A percentile compares a stretch with the other conserved stretches of the same genome.
phyloP scores from a whole-genome alignment of 129 eudicot species.

The Smallanthus sonchifolius region DNA sequence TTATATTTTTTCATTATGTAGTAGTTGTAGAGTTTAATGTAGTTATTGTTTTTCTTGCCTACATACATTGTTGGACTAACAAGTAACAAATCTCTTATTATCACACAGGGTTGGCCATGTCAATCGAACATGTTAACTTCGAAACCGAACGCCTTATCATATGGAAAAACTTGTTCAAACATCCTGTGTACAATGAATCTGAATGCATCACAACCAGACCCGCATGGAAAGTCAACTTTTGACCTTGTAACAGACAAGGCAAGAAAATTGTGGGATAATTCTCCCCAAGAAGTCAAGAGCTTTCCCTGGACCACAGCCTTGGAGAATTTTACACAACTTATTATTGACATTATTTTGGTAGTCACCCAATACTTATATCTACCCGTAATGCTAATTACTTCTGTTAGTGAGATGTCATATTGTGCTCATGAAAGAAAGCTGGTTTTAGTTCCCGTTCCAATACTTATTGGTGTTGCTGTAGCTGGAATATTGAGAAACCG shows the following conservation, averaged over 20 bases:
- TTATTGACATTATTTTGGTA: conserved; percentile 54
- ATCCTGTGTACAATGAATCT: conserved; percentile 47
- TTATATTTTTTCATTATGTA: not conserved
- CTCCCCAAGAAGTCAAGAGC: conserved; percentile 68
- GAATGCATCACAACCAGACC: conserved; percentile 62
- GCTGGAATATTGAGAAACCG: conserved; percentile 59
- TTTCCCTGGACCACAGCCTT: conserved; percentile 75
- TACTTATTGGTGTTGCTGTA: conserved; percentile 60
- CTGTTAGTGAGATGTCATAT: conserved; percentile 82
- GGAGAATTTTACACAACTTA: conserved; percentile 69
- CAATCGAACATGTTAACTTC: conserved; percentile 26
- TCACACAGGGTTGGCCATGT: conserved; percentile 38
- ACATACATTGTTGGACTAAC: not conserved
- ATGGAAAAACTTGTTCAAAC: conserved; percentile 22
- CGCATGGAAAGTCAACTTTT: conserved; percentile 39
- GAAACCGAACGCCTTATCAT: conserved; percentile 26
- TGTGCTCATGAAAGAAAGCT: conserved; percentile 82
- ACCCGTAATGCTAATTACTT: conserved; percentile 64
- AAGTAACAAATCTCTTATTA: conserved; percentile 7
- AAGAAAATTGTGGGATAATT: conserved; percentile 56
- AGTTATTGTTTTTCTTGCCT: not conserved
- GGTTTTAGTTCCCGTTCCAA: conserved; percentile 52
- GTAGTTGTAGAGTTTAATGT: not conserved
- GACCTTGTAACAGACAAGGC: conserved; percentile 52
- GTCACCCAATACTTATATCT: conserved; percentile 55